These are phyloP conservation scores for Achaetomium macrosporum DNA, from an alignment of 2,329 filamentous ascomycete species.

Conservation along the genomic window DNA sequence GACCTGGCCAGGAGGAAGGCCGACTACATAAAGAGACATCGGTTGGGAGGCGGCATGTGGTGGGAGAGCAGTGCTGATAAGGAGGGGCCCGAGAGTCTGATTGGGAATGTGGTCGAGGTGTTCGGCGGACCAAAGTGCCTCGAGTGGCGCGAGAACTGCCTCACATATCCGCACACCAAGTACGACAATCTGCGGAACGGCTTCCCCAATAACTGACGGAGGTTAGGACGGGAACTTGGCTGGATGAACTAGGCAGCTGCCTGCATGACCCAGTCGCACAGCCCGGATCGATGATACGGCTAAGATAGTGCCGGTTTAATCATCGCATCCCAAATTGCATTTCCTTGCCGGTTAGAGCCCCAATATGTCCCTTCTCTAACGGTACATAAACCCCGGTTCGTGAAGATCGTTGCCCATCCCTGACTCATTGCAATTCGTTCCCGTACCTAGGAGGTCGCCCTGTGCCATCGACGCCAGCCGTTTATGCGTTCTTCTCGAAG, in stretches of 20 bases:
- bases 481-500: constrained; percentile 59
- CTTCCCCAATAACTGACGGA: constrained; percentile 40
- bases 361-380: constrained; percentile 24
- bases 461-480: constrained; percentile 12
- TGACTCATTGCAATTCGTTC: constrained; percentile 26
- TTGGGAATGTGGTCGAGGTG: constrained; percentile 54
- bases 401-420: constrained; percentile 26
- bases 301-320: constrained; percentile 4
- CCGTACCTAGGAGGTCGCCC: constrained; percentile 21
- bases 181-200: constrained; percentile 64
- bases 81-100: constrained; percentile 59
- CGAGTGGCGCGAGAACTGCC: constrained; percentile 50
- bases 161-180: constrained; percentile 59
- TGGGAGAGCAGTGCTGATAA: constrained; percentile 86
- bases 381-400: constrained; percentile 32
- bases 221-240: constrained; percentile 13
- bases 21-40: constrained; percentile 58
- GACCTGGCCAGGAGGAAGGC: constrained; percentile 64
- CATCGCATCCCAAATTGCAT: constrained; percentile 26
- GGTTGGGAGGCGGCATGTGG: constrained; percentile 92
- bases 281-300: constrained; percentile 5
- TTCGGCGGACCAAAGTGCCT: constrained; percentile 50
- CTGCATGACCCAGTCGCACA: constrained; percentile 10
- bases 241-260: constrained; percentile 11
- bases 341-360: constrained; percentile 28